These are phyloP conservation scores for Saccharomycopsis hybrid DNA, from an alignment of 1,139 yeast genomes.

Conservation along the genomic window DNA sequence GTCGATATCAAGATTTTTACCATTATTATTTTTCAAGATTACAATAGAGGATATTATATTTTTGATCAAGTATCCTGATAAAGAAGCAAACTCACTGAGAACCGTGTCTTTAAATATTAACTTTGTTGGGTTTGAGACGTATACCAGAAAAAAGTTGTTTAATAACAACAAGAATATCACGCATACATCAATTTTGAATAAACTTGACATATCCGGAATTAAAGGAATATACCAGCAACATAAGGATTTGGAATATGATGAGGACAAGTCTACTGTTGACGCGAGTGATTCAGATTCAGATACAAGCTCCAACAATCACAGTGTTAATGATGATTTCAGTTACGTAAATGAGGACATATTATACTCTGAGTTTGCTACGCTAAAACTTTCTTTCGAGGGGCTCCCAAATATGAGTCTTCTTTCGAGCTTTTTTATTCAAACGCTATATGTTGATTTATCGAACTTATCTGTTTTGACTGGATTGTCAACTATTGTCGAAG, in stretches of 20 bases:
- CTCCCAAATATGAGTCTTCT: slow-evolving; percentile 25
- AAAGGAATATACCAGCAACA: slow-evolving; percentile 9
- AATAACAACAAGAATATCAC: slow-evolving; percentile 14
- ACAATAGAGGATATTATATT: slow-evolving; percentile 29
- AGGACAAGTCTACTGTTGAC: neutral
- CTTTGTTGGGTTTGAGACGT: slow-evolving; percentile 22
- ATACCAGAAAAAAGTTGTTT: slow-evolving; percentile 23
- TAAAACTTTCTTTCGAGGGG: slow-evolving; percentile 22
- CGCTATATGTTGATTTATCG: slow-evolving; percentile 27
- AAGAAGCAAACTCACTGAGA: slow-evolving; percentile 24
- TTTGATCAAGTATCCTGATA: slow-evolving; percentile 23
- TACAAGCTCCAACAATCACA: neutral
- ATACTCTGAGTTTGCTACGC: slow-evolving; percentile 22
- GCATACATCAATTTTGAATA: slow-evolving; percentile 14
- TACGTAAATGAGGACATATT: slow-evolving; percentile 20
- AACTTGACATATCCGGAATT: slow-evolving; percentile 16
- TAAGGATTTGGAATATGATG: neutral
- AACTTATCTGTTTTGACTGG: slow-evolving; percentile 31
- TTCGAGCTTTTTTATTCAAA: slow-evolving; percentile 23
- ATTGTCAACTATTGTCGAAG: slow-evolving; percentile 27
- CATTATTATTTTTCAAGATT: slow-evolving; percentile 27
- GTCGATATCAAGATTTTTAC: slow-evolving; percentile 27
- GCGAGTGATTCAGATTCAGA: neutral
- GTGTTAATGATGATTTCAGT: slow-evolving; percentile 12
- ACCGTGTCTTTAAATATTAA: slow-evolving; percentile 23